phyloP scores from a whole-genome alignment of 1,139 yeast genomes.

The Candida gigantensis region DNA sequence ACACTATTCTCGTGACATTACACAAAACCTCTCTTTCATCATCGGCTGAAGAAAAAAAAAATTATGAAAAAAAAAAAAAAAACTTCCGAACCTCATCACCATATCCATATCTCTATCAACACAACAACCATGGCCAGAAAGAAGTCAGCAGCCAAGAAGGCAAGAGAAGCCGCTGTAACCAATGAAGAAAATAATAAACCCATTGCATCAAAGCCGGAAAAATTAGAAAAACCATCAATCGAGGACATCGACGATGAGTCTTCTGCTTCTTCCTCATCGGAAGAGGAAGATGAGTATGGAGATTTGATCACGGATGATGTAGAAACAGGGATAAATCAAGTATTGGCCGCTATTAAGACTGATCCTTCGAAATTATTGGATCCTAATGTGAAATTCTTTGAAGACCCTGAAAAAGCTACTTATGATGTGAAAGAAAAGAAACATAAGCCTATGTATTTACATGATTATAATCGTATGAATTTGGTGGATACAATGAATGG shows the following conservation, averaged over 20 bases:
- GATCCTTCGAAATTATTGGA: constrained; percentile 69
- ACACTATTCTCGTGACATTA: too few species aligned
- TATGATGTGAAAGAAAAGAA: constrained; percentile 22
- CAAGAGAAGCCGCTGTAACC: constrained; percentile 51
- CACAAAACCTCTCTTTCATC: too few species aligned
- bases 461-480: constrained; percentile 89
- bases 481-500: constrained; percentile 59
- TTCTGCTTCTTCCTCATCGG: constrained; percentile 41
- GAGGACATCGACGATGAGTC: constrained; percentile 17
- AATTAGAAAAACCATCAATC: constrained; percentile 18
- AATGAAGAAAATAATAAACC: constrained; percentile 51
- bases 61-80: constrained; percentile 2
- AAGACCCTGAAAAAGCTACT: constrained; percentile 52
- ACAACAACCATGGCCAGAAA: constrained; percentile 70
- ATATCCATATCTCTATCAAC: too few species aligned
- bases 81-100: neutral
- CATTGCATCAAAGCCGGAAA: constrained; percentile 64
- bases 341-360: constrained; percentile 65
- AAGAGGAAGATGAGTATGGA: constrained; percentile 92
- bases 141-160: constrained; percentile 83
- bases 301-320: constrained; percentile 85
- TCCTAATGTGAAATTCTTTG: constrained; percentile 68
- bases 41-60: neutral
- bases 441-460: constrained; percentile 79
- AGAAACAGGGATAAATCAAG: constrained; percentile 75